Percentiles rank a stretch among this genome's conserved stretches.
Evolutionary conservation across 805 yeast genomes (phyloP).

Genomic region (Candida odintsovae): DNA sequence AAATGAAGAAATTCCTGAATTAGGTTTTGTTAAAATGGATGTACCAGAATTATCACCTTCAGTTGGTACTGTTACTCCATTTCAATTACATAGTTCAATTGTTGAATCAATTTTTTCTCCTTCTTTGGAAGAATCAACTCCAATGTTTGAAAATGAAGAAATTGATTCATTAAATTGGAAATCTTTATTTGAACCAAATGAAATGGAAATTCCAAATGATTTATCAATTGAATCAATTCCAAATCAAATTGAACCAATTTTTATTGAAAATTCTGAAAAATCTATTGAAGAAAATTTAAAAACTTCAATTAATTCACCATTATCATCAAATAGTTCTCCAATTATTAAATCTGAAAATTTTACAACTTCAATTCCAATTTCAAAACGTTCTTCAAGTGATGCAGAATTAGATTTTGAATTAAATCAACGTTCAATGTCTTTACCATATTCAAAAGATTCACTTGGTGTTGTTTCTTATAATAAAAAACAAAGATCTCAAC

Average conservation of each 20-base stretch:
- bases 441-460: neutral
- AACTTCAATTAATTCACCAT: too few relatives aligned
- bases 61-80: slow-evolving; percentile 37
- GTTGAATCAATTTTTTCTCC: slow-evolving; percentile 46
- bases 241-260: neutral
- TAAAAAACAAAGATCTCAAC: slow-evolving; percentile 68
- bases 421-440: neutral
- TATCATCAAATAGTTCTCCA: too few relatives aligned
- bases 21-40: slow-evolving; percentile 20
- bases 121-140: slow-evolving; percentile 47
- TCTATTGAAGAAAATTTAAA: too few relatives aligned
- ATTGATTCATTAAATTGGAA: slow-evolving; percentile 48
- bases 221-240: slow-evolving; percentile 21
- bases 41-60: slow-evolving; percentile 22
- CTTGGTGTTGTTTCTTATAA: slow-evolving; percentile 36
- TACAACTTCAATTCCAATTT: slow-evolving; percentile 1
- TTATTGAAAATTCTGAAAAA: too few relatives aligned
- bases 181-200: slow-evolving; percentile 46
- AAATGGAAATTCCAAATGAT: slow-evolving; percentile 24
- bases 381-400: slow-evolving; percentile 20
- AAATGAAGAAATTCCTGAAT: slow-evolving; percentile 12
- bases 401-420: slow-evolving; percentile 14
- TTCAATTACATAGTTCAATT: slow-evolving; percentile 55
- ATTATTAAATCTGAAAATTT: slow-evolving; percentile 1
- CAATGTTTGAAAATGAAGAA: slow-evolving; percentile 44